Base-by-base conservation (phyloP, 495 filamentous ascomycete genomes). In the Lasiosphaeria hispida region DNA sequence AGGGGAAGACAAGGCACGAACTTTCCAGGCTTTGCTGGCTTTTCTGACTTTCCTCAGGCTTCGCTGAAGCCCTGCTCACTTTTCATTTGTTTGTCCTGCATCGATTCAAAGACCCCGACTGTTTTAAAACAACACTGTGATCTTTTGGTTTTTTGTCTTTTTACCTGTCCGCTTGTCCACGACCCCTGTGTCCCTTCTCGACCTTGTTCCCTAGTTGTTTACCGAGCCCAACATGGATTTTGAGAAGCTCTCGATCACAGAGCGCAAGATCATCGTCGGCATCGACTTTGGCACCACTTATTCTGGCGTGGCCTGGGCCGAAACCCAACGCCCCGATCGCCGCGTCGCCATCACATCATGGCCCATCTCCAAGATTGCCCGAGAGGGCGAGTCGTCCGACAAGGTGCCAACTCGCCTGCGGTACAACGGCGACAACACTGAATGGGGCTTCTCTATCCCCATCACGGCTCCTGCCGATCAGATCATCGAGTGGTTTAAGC, bases 401-500 rank as follows among this genome's bases (percentile, higher is more conserved):
- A 82, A 85, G 60, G 78, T 78, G 2, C 80, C 78, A 10, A 82
- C 75, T 0, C 63, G 76, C 19, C 70, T 83, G 9, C 47, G 70
- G 0, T 82, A 81, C 53, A 42, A 64, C 0, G 40, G 57, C 9
- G 59, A 62, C 0, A 49, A 71, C n/a, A 60, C 64, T 2, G 58
- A 70, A 63, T 85, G 82, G 81, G 82, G 81, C 0, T 83, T 78
- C 55, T 68, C 77, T 18, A 78, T 84, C 34, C 68, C 71, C 10
- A n/a, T 58, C 2, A 58, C 56, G n/a, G 62, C 64, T 0, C 68
- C 78, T 1, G 36, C 42, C 0, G 73, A 67, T 39, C 66, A 73
- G 38, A 63, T 76, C 19, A 61, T 78, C 34, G 72, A 83, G 54
- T 84, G 79, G 76, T 78, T 86, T 66, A 85, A 85, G 62, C 74